A percentile compares a stretch with the other conserved stretches of the same genome.
These are phyloP conservation scores for Herpetomonas tarakana DNA, from an alignment of 208 protist species.

Conservation along the genomic window DNA sequence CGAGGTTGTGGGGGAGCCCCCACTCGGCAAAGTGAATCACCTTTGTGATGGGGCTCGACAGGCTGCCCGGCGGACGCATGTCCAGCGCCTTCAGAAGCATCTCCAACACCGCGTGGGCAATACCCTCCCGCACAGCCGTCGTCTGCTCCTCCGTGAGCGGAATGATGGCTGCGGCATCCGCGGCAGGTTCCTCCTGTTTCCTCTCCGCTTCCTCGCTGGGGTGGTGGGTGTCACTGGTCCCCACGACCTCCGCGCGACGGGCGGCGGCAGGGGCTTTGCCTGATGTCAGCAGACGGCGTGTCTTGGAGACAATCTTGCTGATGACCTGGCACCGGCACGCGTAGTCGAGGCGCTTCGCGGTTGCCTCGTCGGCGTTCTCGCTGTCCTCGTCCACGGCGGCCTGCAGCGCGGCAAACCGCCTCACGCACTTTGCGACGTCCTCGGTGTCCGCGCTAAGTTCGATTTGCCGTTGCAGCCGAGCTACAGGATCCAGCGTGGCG, in stretches of 20 bases:
- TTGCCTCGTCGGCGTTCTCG: slow-evolving; percentile 9
- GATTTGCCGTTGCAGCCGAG: slow-evolving; percentile 67
- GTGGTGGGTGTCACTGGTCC: neutral
- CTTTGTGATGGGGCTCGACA: slow-evolving; percentile 59
- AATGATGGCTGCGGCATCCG: slow-evolving; percentile 1
- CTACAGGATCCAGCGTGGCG: slow-evolving; percentile 43
- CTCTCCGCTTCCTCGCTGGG: neutral
- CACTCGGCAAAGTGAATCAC: slow-evolving; percentile 54
- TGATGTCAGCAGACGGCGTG: slow-evolving; percentile 41
- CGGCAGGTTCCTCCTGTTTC: neutral
- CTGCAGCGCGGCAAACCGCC: slow-evolving; percentile 21
- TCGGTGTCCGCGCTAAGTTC: slow-evolving; percentile 42
- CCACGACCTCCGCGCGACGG: neutral
- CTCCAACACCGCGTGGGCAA: slow-evolving; percentile 21
- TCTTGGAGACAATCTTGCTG: slow-evolving; percentile 80
- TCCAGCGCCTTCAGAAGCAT: slow-evolving; percentile 29
- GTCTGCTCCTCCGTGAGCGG: slow-evolving; percentile 35
- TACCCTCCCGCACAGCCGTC: slow-evolving; percentile 17
- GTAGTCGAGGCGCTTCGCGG: slow-evolving; percentile 30
- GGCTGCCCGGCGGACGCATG: slow-evolving; percentile 11
- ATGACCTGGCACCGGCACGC: slow-evolving; percentile 61
- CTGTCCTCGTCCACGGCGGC: slow-evolving; percentile 2
- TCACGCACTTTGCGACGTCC: slow-evolving; percentile 44
- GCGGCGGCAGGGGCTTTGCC: slow-evolving; percentile 3
- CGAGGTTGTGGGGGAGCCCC: slow-evolving; percentile 35